phyloP scores from a whole-genome alignment of 2,329 filamentous ascomycete species.

The Colletotrichum sp. region DNA sequence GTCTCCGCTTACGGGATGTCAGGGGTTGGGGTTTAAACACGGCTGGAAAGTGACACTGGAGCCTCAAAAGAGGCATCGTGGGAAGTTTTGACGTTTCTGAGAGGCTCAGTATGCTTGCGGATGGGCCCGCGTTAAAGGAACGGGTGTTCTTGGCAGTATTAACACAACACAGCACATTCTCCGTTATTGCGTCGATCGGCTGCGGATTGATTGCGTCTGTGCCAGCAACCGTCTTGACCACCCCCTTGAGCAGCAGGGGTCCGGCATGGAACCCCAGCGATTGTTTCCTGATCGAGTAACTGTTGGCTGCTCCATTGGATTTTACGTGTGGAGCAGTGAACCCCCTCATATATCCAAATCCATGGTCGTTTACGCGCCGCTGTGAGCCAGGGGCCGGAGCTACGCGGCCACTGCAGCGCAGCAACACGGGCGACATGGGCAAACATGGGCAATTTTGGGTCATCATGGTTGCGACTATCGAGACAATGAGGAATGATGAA shows the following conservation, averaged over 20 bases:
- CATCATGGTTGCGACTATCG: neutral
- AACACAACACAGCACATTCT: constrained; percentile 6
- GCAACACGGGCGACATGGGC: neutral
- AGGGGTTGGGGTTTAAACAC: neutral
- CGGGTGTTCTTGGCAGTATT: constrained; percentile 8
- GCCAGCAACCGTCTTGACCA: neutral
- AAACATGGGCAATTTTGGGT: neutral
- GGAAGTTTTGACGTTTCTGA: neutral
- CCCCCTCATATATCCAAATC: constrained; percentile 5
- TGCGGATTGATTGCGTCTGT: constrained; percentile 8
- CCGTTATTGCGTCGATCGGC: constrained; percentile 13
- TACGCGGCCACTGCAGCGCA: neutral
- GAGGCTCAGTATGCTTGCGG: neutral
- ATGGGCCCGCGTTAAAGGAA: neutral
- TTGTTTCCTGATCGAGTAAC: neutral
- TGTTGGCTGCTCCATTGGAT: constrained; percentile 1
- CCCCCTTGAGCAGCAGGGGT: neutral
- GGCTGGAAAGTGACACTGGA: neutral
- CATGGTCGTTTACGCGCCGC: constrained; percentile 8
- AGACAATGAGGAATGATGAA: neutral
- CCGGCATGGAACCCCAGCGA: neutral
- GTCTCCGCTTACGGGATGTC: neutral
- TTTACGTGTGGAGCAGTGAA: neutral
- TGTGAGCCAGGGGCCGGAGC: neutral
- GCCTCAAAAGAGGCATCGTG: neutral